These are phyloP conservation scores for Puya raimondii DNA, from an alignment of 176 grass and related monocot genomes.

Conservation along the genomic window DNA sequence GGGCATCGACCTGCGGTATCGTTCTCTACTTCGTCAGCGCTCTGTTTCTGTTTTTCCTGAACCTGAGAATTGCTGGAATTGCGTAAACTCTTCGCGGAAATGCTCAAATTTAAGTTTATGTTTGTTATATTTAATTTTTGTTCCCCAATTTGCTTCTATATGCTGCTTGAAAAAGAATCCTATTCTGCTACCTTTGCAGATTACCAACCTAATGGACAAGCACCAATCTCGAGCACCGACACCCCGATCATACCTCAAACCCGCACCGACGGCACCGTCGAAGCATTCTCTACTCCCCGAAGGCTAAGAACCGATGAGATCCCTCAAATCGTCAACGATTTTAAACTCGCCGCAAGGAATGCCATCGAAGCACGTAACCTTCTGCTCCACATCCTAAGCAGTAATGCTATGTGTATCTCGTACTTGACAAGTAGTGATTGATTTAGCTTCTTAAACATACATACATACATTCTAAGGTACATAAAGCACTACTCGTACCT, in stretches of 20 bases:
- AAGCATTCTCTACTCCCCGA: conserved; percentile 28
- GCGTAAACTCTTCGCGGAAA: too few relatives aligned
- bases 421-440: too few relatives aligned
- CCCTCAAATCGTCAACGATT: conserved; percentile 39
- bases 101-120: too few relatives aligned
- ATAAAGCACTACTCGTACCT: too few relatives aligned
- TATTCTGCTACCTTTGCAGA: conserved; percentile 13
- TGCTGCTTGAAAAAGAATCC: too few relatives aligned
- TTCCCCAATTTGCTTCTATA: too few relatives aligned
- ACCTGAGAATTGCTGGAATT: too few relatives aligned
- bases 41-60: not conserved
- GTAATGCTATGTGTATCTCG: too few relatives aligned
- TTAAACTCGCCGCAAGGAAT: conserved; percentile 54
- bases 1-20: not conserved
- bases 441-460: too few relatives aligned
- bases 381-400: not conserved
- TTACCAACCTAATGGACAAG: conserved; percentile 49
- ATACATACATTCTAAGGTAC: too few relatives aligned
- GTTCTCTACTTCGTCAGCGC: not conserved
- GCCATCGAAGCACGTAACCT: conserved; percentile 49
- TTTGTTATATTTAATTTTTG: too few relatives aligned
- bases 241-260: conserved; percentile 31
- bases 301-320: conserved; percentile 43
- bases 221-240: conserved; percentile 51
- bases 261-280: conserved; percentile 22